Evolutionary conservation across 2,329 filamentous ascomycete species (phyloP).

Genomic region (Botrytis elliptica): DNA sequence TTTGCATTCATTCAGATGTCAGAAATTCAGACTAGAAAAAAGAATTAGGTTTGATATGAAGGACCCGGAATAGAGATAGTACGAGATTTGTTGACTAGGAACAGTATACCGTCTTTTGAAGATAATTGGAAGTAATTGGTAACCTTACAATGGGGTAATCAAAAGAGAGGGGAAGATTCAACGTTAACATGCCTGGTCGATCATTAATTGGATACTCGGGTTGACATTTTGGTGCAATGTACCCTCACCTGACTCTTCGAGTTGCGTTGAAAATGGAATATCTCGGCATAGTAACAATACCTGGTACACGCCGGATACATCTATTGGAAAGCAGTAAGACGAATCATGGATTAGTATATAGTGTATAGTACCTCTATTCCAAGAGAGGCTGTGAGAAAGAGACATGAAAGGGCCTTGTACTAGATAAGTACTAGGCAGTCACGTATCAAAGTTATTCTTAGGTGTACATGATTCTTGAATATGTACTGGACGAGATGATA

Average conservation of each 20-base stretch:
- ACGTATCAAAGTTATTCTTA: not conserved
- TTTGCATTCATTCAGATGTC: not conserved
- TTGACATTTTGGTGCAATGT: conserved; percentile 14
- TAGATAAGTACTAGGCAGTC: not conserved
- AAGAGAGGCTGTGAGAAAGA: conserved; percentile 18
- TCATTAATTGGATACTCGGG: conserved; percentile 18
- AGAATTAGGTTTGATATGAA: conserved; percentile 2
- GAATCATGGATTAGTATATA: conserved; percentile 12
- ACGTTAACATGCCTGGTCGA: conserved; percentile 16
- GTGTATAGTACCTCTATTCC: conserved; percentile 14
- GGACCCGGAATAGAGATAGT: conserved; percentile 5
- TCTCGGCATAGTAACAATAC: conserved; percentile 11
- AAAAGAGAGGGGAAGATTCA: conserved; percentile 13
- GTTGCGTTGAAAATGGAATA: not conserved
- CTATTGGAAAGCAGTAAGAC: conserved; percentile 12
- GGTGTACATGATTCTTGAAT: conserved; percentile 1
- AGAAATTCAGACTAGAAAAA: not conserved
- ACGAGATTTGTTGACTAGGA: conserved; percentile 9
- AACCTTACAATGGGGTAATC: conserved; percentile 16
- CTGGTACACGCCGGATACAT: conserved; percentile 12
- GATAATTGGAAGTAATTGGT: conserved; percentile 15
- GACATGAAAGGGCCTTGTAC: not conserved
- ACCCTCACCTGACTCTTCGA: conserved; percentile 13
- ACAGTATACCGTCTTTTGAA: conserved; percentile 3
- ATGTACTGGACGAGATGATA: conserved; percentile 12